Percentiles rank a stretch among this genome's conserved stretches.
Evolutionary conservation across 163 green algal genomes (phyloP).

Genomic region (Coccomyxa subellipsoidea): DNA sequence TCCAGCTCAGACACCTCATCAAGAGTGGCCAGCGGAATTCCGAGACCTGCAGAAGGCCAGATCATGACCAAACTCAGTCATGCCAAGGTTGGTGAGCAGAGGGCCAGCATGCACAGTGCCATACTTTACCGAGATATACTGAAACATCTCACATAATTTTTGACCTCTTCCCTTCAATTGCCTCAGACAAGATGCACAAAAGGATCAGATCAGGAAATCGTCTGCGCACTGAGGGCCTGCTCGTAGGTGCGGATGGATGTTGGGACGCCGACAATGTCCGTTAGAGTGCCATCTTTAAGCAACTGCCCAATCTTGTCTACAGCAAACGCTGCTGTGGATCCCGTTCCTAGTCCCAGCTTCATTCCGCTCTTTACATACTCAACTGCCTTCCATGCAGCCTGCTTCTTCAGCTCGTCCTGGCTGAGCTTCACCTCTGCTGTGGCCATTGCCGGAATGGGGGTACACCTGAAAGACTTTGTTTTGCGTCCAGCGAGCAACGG

Average conservation of each 20-base stretch:
- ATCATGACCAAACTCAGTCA: too few species aligned
- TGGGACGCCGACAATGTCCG: constrained; percentile 94
- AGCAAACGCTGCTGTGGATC: constrained; percentile 93
- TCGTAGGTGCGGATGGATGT: constrained; percentile 88
- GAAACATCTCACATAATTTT: too few species aligned
- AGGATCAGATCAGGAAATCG: neutral
- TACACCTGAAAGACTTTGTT: neutral
- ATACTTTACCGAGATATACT: too few species aligned
- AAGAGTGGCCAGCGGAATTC: constrained; percentile 95
- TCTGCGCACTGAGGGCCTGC: constrained; percentile 62
- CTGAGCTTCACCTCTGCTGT: neutral
- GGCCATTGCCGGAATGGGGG: neutral
- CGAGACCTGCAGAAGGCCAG: constrained; percentile 47
- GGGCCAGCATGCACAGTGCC: too few species aligned
- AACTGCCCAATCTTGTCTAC: constrained; percentile 92
- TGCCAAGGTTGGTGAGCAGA: too few species aligned
- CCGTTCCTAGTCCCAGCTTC: constrained; percentile 95
- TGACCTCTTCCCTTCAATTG: too few species aligned
- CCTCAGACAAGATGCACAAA: too few species aligned
- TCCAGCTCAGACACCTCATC: constrained; percentile 94
- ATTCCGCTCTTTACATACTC: constrained; percentile 96
- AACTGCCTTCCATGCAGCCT: constrained; percentile 93
- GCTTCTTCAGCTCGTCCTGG: constrained; percentile 56
- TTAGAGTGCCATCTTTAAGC: constrained; percentile 88
- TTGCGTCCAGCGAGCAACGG: neutral